Evolutionary conservation across 768 basidiomycete species (phyloP), one percentile per base, ranked within the genome.

Genomic region (Boletus edulis): DNA sequence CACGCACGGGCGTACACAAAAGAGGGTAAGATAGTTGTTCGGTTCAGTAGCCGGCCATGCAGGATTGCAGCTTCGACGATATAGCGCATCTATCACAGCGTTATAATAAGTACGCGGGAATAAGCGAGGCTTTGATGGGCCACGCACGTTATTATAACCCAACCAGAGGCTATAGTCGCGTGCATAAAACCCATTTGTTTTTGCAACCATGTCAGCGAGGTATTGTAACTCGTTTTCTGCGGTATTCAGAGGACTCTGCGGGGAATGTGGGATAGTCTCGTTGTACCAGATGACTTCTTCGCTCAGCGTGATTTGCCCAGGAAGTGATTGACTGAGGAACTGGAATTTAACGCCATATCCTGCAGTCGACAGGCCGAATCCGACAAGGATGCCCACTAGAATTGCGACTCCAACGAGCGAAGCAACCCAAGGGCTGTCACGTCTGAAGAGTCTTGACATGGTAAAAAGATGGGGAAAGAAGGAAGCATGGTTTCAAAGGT

Each of bases 141-240:
- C 8, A 54, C 56, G 24, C 41, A 80, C 77, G 54, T 79, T 80
- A 50, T 80, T 79, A 76, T 76, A 80, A 14, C 78, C 79, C n/a
- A 80, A 64, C 58, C 77, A 78, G 8, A 78, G 65, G 56, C 75
- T 78, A 56, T 71, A 79, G 40, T 79, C 78, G 41, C 79, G 73
- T 4, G 71, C 72, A 54, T 75, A 78, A 55, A 72, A 80, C 3
- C 78, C 78, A 2, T 76, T 67, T 5, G 78, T 80, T 40, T 61
- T 65, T 13, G 65, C 55, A 0, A 79, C 74, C 52, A 79, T 64
- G 18, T 65, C 60, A 32, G 59, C 39, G 24, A 79, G 61, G 34
- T 69, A 60, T 35, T 74, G 59, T 32, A 74, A 22, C n/a, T 68
- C 67, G 32, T 58, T 60, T 12, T 66, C 62, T 27, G 44, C 49